phyloP scores from a whole-genome alignment of 73 alveolate genomes.

The Paraurostyla sp. region DNA sequence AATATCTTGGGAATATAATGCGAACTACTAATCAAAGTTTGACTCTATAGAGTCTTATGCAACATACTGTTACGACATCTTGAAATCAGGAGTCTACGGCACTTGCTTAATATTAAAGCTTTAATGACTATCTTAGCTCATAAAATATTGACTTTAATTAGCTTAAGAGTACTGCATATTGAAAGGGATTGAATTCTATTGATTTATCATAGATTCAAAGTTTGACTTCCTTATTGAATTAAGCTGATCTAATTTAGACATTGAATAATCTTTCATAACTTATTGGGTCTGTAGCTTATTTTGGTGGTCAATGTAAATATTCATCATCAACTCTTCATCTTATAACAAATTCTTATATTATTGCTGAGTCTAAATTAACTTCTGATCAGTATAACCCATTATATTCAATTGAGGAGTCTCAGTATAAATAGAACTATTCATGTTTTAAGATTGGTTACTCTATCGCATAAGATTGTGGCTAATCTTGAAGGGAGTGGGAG shows the following conservation, averaged over 20 bases:
- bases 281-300: neutral
- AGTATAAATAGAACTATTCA: neutral
- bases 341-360: neutral
- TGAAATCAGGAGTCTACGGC: constrained; percentile 22
- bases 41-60: too few relatives aligned
- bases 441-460: neutral
- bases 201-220: too few relatives aligned
- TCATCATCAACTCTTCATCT: constrained; percentile 48
- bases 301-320: neutral
- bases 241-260: neutral
- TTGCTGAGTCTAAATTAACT: neutral
- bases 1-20: constrained; percentile 51
- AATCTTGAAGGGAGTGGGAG: constrained; percentile 26
- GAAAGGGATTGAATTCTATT: too few relatives aligned
- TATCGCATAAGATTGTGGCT: neutral
- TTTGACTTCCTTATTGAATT: neutral
- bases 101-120: too few relatives aligned
- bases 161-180: neutral
- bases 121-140: too few relatives aligned
- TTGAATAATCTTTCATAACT: neutral
- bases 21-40: constrained; percentile 14
- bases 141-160: neutral
- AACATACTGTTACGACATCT: neutral
- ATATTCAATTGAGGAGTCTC: neutral
- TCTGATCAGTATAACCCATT: neutral